Conservation (phyloP, 441 rosid genomes). For the Sinapis alba region DNA sequence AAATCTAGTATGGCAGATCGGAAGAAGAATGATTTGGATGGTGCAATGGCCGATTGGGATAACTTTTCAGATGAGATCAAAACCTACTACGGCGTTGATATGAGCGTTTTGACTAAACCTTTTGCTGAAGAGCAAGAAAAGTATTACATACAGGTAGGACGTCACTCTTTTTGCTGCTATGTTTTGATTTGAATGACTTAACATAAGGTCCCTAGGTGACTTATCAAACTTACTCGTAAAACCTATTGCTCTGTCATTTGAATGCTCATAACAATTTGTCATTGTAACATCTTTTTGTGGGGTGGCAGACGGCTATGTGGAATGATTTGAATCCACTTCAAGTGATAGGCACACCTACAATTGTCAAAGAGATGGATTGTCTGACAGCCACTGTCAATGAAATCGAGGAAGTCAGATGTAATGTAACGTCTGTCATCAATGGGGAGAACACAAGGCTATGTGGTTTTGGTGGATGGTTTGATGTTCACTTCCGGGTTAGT, state of each 20-base stretch:
- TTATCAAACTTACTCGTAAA: not conserved
- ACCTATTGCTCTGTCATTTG: not conserved
- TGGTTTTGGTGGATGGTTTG: slow-evolving; percentile 98
- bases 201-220: not conserved
- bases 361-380: slow-evolving; percentile 87
- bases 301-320: slow-evolving; percentile 89
- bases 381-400: slow-evolving; percentile 76
- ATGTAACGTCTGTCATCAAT: slow-evolving; percentile 54
- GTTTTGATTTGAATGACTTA: not conserved
- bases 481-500: slow-evolving; percentile 81
- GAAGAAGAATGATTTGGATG: slow-evolving; percentile 67
- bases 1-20: slow-evolving; percentile 72
- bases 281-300: not conserved
- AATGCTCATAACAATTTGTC: not conserved
- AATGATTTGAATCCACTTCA: slow-evolving; percentile 91
- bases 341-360: slow-evolving; percentile 73
- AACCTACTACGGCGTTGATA: slow-evolving; percentile 76
- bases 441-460: slow-evolving; percentile 57
- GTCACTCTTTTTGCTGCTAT: slow-evolving; percentile 13
- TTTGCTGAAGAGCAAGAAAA: slow-evolving; percentile 84
- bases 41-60: slow-evolving; percentile 88
- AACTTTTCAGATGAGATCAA: slow-evolving; percentile 68
- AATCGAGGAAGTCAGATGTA: slow-evolving; percentile 67
- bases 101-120: slow-evolving; percentile 65
- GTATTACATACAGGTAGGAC: slow-evolving; percentile 93